phyloP scores from a whole-genome alignment of 257 asterid species.

The Solanum bukasovii region DNA sequence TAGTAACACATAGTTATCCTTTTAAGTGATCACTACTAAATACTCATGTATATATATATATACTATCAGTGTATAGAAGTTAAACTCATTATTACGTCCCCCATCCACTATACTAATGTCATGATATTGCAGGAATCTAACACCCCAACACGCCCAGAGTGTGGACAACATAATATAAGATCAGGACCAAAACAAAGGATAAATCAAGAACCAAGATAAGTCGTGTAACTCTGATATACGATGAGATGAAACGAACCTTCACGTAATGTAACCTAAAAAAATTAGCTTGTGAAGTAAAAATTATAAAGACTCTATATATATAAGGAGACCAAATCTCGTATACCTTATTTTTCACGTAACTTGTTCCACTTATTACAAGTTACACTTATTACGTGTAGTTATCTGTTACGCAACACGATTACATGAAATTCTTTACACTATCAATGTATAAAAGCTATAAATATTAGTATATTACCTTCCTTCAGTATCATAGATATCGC shows the following conservation, averaged over 20 bases:
- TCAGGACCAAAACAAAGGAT: fast-evolving
- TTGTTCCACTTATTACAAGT: background rate
- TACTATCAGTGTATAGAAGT: background rate
- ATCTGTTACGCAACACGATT: fast-evolving
- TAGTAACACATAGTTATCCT: background rate
- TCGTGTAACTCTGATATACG: background rate
- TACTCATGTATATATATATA: background rate
- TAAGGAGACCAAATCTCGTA: background rate
- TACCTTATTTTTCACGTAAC: background rate
- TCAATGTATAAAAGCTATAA: background rate
- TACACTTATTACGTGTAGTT: background rate
- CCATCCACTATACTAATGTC: background rate
- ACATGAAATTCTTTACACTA: background rate
- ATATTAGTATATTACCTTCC: slow-evolving; percentile 46
- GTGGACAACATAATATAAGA: background rate
- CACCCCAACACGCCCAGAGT: background rate
- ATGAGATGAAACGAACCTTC: background rate
- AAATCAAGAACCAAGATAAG: background rate
- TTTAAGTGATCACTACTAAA: background rate
- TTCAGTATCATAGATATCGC: slow-evolving; percentile 50
- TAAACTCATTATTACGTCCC: background rate
- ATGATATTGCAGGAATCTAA: background rate
- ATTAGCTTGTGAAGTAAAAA: background rate
- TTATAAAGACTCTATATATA: background rate
- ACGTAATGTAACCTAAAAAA: background rate